Conservation (phyloP, 2,329 filamentous ascomycete genomes). For the Fusarium beomiforme region DNA sequence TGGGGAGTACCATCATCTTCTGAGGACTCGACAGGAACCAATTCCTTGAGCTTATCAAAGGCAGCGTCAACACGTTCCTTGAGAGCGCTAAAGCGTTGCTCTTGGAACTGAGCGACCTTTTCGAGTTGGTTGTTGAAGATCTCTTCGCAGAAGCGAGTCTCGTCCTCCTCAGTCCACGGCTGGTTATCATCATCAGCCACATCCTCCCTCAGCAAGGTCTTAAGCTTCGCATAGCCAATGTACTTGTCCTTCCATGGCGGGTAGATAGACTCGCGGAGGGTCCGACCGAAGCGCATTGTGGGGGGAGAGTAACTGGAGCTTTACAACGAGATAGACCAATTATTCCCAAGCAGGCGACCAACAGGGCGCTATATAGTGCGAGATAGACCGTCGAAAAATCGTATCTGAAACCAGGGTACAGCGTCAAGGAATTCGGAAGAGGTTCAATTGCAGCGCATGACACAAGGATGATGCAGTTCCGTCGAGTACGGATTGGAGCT, state of each 20-base stretch:
- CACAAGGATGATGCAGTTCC: constrained; percentile 28
- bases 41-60: constrained; percentile 80
- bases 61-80: constrained; percentile 64
- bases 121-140: constrained; percentile 94
- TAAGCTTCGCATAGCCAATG: constrained; percentile 95
- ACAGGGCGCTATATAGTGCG: background rate
- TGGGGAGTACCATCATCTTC: constrained; percentile 61
- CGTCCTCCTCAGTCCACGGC: constrained; percentile 92
- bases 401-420: background rate
- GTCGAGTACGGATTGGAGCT: constrained; percentile 3
- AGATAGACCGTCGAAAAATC: background rate
- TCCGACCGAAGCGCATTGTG: constrained; percentile 91
- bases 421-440: background rate
- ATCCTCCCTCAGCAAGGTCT: constrained; percentile 86
- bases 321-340: background rate
- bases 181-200: constrained; percentile 65
- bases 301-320: background rate
- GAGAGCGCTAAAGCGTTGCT: constrained; percentile 72
- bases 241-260: constrained; percentile 92
- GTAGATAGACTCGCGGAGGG: constrained; percentile 82
- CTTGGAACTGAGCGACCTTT: constrained; percentile 92
- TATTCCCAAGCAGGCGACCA: constrained; percentile 11
- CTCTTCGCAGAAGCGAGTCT: constrained; percentile 93
- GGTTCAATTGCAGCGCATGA: constrained; percentile 25
- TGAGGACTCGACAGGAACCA: constrained; percentile 63